Evolutionary conservation across 257 asterid species (phyloP), one percentile per base, ranked within the genome.

Genomic region (Perilla frutescens): DNA sequence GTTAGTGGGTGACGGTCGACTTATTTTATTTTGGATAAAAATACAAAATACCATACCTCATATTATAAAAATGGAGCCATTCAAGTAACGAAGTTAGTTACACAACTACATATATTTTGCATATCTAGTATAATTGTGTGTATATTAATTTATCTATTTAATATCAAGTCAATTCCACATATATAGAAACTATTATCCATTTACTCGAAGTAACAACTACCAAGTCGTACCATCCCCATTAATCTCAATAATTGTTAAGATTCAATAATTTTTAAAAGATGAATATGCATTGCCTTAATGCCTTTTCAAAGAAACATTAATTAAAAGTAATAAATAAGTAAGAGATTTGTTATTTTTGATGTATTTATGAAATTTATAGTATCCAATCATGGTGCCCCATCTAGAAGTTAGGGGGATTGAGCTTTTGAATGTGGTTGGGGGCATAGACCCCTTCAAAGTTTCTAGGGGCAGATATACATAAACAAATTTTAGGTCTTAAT

Each of bases 381-480:
- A 32, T 50, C 26, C 59, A 50, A 67, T 67, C 31, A 67, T 67
- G 32, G 48, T 41, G 45, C 12, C 10, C 36, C 5, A 14, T 61
- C 12, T 20, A 6, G 15, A 49, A 36, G 31, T 36, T 37, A 29
- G 32, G 37, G 26, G 26, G 6, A 32, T 12, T 41, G 43, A 29
- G 70, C 77, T 6, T 39, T 71, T 63, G 77, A 58, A 45, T 13
- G 1, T 7, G 36, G n/a, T 4, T 56, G 73, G 81, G 76, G 81
- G 11, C 81, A 37, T 20, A 15, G 66, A 49, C 77, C 73, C 77
- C 56, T 69, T 65, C 58, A 51, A 3, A 1, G 20, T 13, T 5
- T 47, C 14, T 55, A 64, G 81, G 81, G 81, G 64, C 81, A 69
- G 20, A 62, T 61, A 31, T 40, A 59, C 70, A 49, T 15, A 13